A percentile compares a stretch with the other conserved stretches of the same genome.
phyloP scores from a whole-genome alignment of 2,329 filamentous ascomycete species.

The Neopestalotiopsis sp. region DNA sequence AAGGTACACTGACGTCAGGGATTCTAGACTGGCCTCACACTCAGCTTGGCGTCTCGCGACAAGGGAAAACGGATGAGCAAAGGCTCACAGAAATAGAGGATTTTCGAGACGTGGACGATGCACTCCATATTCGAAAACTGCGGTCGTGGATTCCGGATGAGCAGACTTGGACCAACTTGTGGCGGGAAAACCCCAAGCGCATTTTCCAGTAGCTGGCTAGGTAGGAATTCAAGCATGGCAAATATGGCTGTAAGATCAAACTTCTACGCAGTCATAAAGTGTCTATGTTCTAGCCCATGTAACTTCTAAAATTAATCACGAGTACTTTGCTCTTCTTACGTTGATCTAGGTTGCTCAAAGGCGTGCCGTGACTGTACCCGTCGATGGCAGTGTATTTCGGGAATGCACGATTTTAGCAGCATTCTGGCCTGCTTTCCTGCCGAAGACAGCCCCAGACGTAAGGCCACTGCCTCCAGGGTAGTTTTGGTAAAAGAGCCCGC shows the following conservation, averaged over 20 bases:
- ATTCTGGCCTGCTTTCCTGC: conserved; percentile 44
- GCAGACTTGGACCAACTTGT: background rate
- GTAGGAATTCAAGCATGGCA: background rate
- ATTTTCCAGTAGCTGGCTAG: background rate
- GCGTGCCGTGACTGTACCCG: background rate
- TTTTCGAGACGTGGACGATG: conserved; percentile 1
- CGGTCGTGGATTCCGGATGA: background rate
- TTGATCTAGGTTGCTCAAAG: background rate
- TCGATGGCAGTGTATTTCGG: too few relatives aligned
- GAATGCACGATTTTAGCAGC: conserved; percentile 32
- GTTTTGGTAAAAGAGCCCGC: conserved; percentile 67
- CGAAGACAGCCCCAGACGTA: conserved; percentile 63
- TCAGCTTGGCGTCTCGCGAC: conserved; percentile 9
- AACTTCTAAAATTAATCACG: background rate
- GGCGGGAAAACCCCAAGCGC: conserved; percentile 6
- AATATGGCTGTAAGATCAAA: background rate
- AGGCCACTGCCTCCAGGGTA: conserved; percentile 69
- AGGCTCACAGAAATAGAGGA: background rate
- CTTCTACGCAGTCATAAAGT: background rate
- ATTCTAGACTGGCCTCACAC: conserved; percentile 8
- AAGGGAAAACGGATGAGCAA: conserved; percentile 10
- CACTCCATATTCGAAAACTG: conserved; percentile 3
- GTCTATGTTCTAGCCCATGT: background rate
- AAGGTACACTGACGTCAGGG: background rate
- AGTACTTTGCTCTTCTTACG: background rate